phyloP scores from a whole-genome alignment of 352 stramenopile genomes.

The Phytopythium helicoides region DNA sequence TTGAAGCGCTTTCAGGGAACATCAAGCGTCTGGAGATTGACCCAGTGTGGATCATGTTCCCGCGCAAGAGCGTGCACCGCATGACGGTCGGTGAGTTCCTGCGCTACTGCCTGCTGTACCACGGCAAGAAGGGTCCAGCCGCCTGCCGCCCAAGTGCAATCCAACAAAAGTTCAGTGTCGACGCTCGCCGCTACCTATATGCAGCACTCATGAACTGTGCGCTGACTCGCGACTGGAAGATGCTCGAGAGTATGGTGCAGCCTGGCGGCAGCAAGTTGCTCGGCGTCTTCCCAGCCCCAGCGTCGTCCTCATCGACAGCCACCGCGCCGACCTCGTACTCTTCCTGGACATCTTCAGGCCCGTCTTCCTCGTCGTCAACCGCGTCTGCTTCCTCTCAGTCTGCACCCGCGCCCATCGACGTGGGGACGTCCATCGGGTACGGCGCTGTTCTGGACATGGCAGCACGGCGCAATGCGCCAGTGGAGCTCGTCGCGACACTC shows the following conservation, averaged over 20 bases:
- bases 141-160: constrained; percentile 27
- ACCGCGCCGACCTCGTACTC: constrained; percentile 25
- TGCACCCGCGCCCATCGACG: constrained; percentile 10
- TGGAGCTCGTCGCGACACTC: constrained; percentile 37
- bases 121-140: constrained; percentile 28
- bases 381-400: constrained; percentile 11
- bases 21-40: constrained; percentile 62
- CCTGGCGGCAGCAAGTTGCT: constrained; percentile 36
- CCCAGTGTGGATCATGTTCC: constrained; percentile 50
- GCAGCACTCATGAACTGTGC: constrained; percentile 43
- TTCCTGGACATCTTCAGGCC: constrained; percentile 17
- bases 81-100: constrained; percentile 61
- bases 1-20: constrained; percentile 59
- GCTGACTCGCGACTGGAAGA: constrained; percentile 45
- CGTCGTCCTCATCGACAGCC: constrained; percentile 15
- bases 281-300: constrained; percentile 22
- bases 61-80: constrained; percentile 41
- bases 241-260: constrained; percentile 46
- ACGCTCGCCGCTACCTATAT: constrained; percentile 56
- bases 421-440: constrained; percentile 49
- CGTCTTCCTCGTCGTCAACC: constrained; percentile 13
- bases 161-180: constrained; percentile 43
- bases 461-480: constrained; percentile 37
- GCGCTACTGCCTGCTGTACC: constrained; percentile 65
- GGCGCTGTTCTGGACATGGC: constrained; percentile 72